Base-by-base conservation (phyloP, 1,284 basidiomycete genomes). In the Coriolopsis trogii region DNA sequence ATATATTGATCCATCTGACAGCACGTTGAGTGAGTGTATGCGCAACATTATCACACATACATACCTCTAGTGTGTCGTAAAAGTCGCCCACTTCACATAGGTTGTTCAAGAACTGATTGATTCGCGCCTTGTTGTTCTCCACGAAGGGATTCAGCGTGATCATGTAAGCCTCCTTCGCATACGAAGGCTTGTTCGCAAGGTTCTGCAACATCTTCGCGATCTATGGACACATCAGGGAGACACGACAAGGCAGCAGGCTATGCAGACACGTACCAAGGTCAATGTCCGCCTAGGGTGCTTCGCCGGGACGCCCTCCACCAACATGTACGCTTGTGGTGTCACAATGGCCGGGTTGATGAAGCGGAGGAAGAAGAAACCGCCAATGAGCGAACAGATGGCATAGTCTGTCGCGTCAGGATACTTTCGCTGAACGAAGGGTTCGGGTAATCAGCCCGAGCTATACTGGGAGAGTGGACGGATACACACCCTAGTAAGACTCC, bases 281-380 rank as follows among this genome's bases (percentile, higher is more conserved):
- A 99, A 76, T 13, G 97, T 99, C 63, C 97, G 84, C 43, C 97
- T 81, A 21, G 96, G 95, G 69, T 98, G 94, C 72, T 98, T 98
- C 8, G 97, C 95, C 0, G 97, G 97, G 18, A 96, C 90, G 40
- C 91, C 93, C 66, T 98, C 95, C 33, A 99, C 95, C 41, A 99
- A 85, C 96, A 99, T 98, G 71, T 99, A 99, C 20, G 97, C 96
- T 70, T 99, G 97, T 0, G 97, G 97, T 2, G 97, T 98, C 51
- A 99, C 97, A 59, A 99, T 95, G n/a, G 97, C 97, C 3, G 97
- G 97, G 67, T 99, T 99, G 78, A 99, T 98, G 74, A 99, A 99
- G 12, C 97, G 92, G 53, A 99, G 84, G 82, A 99, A 99, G 82
- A 99, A 99, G 79, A 99, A 99, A 18, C 96, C 96, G 48, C 97